phyloP scores from a whole-genome alignment of 2,329 filamentous ascomycete genomes.

The Dactylellina sp. region DNA sequence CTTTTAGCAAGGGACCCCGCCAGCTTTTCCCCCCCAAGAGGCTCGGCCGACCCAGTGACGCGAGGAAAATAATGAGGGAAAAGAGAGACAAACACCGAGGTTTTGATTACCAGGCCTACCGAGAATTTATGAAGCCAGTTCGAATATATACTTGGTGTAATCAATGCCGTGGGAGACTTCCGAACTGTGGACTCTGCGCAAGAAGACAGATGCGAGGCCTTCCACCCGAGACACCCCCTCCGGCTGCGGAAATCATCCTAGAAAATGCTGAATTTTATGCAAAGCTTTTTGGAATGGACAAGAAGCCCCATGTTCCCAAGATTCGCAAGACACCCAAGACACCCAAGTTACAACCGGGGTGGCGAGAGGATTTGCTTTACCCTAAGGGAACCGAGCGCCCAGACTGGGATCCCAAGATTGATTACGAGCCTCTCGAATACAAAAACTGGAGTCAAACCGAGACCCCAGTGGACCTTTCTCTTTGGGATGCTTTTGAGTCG shows the following conservation, averaged over 20 bases:
- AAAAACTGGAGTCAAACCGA: constrained; percentile 16
- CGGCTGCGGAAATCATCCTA: constrained; percentile 25
- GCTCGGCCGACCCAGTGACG: not conserved
- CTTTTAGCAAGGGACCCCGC: constrained; percentile 4
- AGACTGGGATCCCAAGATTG: constrained; percentile 21
- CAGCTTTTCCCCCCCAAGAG: not conserved
- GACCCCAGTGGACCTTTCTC: not conserved
- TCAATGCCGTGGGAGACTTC: constrained; percentile 1
- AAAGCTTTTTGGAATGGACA: constrained; percentile 21
- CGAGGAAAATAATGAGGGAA: constrained; percentile 14
- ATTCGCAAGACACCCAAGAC: not conserved
- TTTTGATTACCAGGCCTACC: constrained; percentile 13
- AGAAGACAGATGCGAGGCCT: not conserved
- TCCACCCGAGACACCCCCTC: constrained; percentile 7
- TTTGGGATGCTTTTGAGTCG: constrained; percentile 12
- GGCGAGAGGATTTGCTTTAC: not conserved
- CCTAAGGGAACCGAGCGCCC: constrained; percentile 21
- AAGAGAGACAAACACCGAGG: constrained; percentile 9
- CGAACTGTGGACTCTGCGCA: constrained; percentile 33
- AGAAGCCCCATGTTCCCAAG: constrained; percentile 8
- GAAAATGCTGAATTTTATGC: constrained; percentile 15
- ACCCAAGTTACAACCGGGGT: not conserved
- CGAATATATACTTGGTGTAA: constrained; percentile 23
- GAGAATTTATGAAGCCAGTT: constrained; percentile 24
- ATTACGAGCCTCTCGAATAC: not conserved